These are phyloP conservation scores for Halophytophthora batemanensis DNA, from an alignment of 352 stramenopile genomes.

Conservation along the genomic window DNA sequence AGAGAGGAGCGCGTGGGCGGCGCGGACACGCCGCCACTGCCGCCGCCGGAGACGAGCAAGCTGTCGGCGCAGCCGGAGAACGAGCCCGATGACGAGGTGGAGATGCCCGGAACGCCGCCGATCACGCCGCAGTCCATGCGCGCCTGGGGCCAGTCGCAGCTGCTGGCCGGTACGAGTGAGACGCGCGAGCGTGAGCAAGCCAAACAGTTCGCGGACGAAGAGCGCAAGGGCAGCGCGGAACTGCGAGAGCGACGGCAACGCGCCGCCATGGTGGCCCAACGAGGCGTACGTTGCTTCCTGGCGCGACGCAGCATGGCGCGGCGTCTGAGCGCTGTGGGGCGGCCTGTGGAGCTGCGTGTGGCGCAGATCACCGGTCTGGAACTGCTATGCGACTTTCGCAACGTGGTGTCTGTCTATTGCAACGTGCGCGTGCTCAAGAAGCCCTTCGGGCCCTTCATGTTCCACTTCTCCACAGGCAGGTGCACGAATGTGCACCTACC, in stretches of 20 bases:
- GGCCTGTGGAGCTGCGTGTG: constrained; percentile 61
- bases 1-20: constrained; percentile 11
- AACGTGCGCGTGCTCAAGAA: constrained; percentile 85
- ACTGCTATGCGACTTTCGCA: constrained; percentile 77
- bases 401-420: constrained; percentile 64
- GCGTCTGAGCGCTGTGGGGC: constrained; percentile 50
- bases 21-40: constrained; percentile 6
- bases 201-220: constrained; percentile 18
- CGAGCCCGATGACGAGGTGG: constrained; percentile 26
- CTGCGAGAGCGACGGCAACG: constrained; percentile 21
- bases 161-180: neutral
- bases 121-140: constrained; percentile 33
- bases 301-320: constrained; percentile 27
- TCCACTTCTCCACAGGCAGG: constrained; percentile 68
- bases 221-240: constrained; percentile 25
- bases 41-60: constrained; percentile 5
- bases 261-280: constrained; percentile 36
- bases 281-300: constrained; percentile 37
- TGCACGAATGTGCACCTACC: constrained; percentile 56
- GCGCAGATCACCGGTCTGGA: constrained; percentile 42
- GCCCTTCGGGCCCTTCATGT: constrained; percentile 85
- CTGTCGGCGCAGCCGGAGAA: constrained; percentile 11
- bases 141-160: constrained; percentile 24
- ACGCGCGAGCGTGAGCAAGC: constrained; percentile 16
- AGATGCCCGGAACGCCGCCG: constrained; percentile 70